Evolutionary conservation across 495 filamentous ascomycete genomes (phyloP), one percentile per base, ranked within the genome.

Genomic region (Copromyces sp.): DNA sequence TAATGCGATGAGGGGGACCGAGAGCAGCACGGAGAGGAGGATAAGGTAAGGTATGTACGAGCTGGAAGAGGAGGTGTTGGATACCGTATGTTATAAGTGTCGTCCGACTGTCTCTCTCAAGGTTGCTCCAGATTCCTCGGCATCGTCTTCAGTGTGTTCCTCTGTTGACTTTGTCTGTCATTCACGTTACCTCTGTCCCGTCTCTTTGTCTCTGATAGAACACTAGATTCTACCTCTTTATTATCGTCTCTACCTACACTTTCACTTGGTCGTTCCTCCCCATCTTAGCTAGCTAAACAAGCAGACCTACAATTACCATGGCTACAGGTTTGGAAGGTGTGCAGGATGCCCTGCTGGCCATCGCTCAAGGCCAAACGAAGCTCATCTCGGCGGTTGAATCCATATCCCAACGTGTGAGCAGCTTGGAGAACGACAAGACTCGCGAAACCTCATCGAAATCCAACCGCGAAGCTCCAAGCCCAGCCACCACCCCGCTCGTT

Each of bases 381-480:
- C 84, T 94, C 69, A 82, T 90, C 44, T 83, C 88, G 38, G 85
- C 85, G 37, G 84, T 94, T 69, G 89, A 92, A 77, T 83, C 84
- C 14, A 88, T 93, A 72, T 88, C 90, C 69, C 87, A 87, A 41
- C 89, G 90, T 69, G 76, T 81, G 39, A 69, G 68, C 39, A 70
- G 77, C 40, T 68, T 81, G 44, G 80, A 80, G 70, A 78, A 76
- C 42, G 38, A 38, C 16, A 68, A 24, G 68, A 35, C 40, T 11
- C 32, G 70, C 65, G 29, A 61, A 53, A 68, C 39, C 39, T 14
- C 68, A 59, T 39, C 65, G n/a, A 32, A 41, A 53, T 4, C 70
- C 68, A 9, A 42, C 24, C 7, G 72, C 12, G 72, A 71, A 38
- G 42, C 41, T 35, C 29, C 38, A 39, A 44, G 39, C 45, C 75